These are phyloP conservation scores for Falciphora oryzae DNA, from an alignment of 2,329 filamentous ascomycete species.

Conservation along the genomic window DNA sequence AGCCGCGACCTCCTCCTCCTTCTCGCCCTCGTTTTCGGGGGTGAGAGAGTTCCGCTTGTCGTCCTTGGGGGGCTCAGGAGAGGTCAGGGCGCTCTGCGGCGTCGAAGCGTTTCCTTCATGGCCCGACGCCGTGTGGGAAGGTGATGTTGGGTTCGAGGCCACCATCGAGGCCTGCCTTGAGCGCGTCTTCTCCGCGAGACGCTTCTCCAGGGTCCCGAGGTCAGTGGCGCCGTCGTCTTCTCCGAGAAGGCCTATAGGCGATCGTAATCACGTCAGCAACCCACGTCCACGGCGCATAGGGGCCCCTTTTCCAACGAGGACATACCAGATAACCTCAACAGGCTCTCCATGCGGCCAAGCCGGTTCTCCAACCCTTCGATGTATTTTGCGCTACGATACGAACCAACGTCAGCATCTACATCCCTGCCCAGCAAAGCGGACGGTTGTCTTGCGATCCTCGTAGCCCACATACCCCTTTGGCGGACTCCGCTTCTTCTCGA, in stretches of 20 bases:
- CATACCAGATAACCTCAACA: conserved; percentile 73
- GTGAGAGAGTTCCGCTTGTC: conserved; percentile 24
- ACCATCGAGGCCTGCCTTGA: conserved; percentile 44
- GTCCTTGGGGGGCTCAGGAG: conserved; percentile 41
- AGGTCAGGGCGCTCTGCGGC: conserved; percentile 49
- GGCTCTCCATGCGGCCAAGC: conserved; percentile 89
- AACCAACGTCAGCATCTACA: conserved; percentile 3
- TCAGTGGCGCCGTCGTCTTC: conserved; percentile 87
- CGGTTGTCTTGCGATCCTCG: neutral
- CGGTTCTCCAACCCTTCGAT: conserved; percentile 96
- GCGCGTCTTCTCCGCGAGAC: conserved; percentile 52
- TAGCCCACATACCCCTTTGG: conserved; percentile 73
- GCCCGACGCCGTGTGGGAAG: conserved; percentile 39
- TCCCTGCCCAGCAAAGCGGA: conserved; percentile 8
- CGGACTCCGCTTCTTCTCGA: conserved; percentile 97
- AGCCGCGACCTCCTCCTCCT: conserved; percentile 70
- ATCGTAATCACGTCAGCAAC: neutral
- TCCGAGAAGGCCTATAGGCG: conserved; percentile 59
- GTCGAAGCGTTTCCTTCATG: conserved; percentile 39
- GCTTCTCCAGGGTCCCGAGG: conserved; percentile 80
- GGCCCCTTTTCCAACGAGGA: conserved; percentile 14
- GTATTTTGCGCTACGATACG: conserved; percentile 72
- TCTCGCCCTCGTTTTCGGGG: conserved; percentile 37
- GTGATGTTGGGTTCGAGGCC: conserved; percentile 46
- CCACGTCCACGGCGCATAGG: neutral